These are phyloP conservation scores for Russula compacta DNA, from an alignment of 768 basidiomycete species.

Conservation along the genomic window DNA sequence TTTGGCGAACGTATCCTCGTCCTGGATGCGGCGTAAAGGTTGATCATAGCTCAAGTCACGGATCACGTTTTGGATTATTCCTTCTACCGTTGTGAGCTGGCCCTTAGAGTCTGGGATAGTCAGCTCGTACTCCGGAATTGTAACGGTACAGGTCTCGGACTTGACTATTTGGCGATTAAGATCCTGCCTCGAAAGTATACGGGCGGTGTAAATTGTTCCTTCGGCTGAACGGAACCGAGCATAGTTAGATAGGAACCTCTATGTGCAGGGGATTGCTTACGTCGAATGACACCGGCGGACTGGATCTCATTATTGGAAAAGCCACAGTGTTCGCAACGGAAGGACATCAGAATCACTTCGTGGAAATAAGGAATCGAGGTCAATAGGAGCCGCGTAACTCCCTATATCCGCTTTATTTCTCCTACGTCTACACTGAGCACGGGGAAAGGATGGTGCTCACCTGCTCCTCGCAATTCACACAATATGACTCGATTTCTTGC, in stretches of 20 bases:
- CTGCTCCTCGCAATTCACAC: constrained; percentile 91
- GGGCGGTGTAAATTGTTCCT: constrained; percentile 73
- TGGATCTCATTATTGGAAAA: constrained; percentile 89
- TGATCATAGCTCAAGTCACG: constrained; percentile 77
- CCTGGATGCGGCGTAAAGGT: constrained; percentile 71
- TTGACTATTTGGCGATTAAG: constrained; percentile 92
- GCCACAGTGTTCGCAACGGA: constrained; percentile 92
- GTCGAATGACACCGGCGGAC: constrained; percentile 76
- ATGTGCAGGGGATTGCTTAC: constrained; percentile 37
- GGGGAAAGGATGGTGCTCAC: constrained; percentile 34
- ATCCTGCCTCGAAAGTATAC: constrained; percentile 64
- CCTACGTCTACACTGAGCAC: not conserved
- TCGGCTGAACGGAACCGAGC: constrained; percentile 43
- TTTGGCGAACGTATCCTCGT: constrained; percentile 58
- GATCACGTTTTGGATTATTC: constrained; percentile 74
- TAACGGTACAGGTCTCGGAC: constrained; percentile 70
- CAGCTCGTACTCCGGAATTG: constrained; percentile 81
- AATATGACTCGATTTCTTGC: constrained; percentile 82
- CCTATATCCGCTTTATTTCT: constrained; percentile 40
- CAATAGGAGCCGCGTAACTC: constrained; percentile 77
- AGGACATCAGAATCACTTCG: constrained; percentile 94
- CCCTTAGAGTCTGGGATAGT: constrained; percentile 86
- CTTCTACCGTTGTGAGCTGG: constrained; percentile 95
- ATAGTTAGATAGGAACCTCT: not conserved
- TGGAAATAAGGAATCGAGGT: constrained; percentile 93